These are phyloP conservation scores for Elongisporangium senticosum DNA, from an alignment of 352 stramenopile genomes.

Conservation along the genomic window DNA sequence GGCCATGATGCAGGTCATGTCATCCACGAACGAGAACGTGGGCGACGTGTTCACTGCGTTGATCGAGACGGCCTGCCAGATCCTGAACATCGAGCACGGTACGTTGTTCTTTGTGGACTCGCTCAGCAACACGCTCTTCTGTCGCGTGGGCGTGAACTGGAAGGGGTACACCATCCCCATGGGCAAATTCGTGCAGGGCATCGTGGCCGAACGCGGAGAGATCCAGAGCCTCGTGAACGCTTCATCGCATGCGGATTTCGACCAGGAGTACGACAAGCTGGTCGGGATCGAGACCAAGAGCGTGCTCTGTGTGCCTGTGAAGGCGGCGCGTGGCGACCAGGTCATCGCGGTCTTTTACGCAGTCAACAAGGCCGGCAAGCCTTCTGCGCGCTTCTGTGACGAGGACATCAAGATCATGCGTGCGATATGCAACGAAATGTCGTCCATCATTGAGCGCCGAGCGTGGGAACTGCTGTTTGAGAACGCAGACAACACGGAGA, in stretches of 20 bases:
- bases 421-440: slow-evolving; percentile 58
- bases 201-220: slow-evolving; percentile 57
- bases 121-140: slow-evolving; percentile 60
- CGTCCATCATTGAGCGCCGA: slow-evolving; percentile 53
- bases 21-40: slow-evolving; percentile 41
- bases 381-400: slow-evolving; percentile 34
- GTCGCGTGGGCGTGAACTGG: slow-evolving; percentile 55
- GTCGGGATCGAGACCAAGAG: slow-evolving; percentile 56
- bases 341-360: slow-evolving; percentile 79
- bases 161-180: slow-evolving; percentile 67
- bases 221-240: slow-evolving; percentile 56
- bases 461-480: slow-evolving; percentile 76
- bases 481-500: slow-evolving; percentile 34
- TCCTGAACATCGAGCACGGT: slow-evolving; percentile 53
- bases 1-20: slow-evolving; percentile 51
- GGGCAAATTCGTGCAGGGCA: slow-evolving; percentile 60
- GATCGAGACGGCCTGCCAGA: slow-evolving; percentile 38
- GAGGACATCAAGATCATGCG: slow-evolving; percentile 68
- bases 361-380: slow-evolving; percentile 58
- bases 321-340: slow-evolving; percentile 31
- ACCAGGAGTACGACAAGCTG: slow-evolving; percentile 53
- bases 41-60: slow-evolving; percentile 36
- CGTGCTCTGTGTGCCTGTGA: slow-evolving; percentile 72
- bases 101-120: slow-evolving; percentile 79
- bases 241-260: slow-evolving; percentile 54